Conservation (phyloP, 2,329 filamentous ascomycete genomes). For the Huntiella omanensis region DNA sequence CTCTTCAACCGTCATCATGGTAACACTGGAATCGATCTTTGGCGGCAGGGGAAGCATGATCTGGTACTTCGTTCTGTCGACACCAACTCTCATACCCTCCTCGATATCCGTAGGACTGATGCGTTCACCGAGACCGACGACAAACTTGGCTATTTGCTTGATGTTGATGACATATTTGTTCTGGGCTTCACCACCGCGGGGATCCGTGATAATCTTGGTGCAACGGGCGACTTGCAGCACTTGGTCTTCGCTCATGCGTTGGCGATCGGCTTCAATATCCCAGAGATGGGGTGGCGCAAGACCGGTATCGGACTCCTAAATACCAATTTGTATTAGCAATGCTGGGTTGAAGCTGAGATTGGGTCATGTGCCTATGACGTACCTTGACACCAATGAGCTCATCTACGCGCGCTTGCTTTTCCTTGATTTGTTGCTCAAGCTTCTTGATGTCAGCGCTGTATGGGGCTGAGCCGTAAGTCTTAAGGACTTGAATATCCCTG, state of each 20-base stretch:
- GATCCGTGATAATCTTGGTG: conserved; percentile 97
- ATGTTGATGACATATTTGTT: conserved; percentile 99
- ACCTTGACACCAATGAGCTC: conserved; percentile 91
- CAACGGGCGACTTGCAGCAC: conserved; percentile 92
- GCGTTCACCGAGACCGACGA: conserved; percentile 90
- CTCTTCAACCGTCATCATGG: conserved; percentile 99
- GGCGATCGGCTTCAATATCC: conserved; percentile 93
- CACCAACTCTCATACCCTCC: conserved; percentile 95
- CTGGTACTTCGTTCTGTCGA: conserved; percentile 98
- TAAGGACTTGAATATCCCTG: conserved; percentile 97
- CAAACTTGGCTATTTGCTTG: conserved; percentile 99
- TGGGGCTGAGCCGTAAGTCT: conserved; percentile 93
- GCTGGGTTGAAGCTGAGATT: not conserved
- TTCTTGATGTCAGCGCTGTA: conserved; percentile 90
- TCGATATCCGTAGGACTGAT: conserved; percentile 98
- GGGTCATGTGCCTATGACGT: conserved; percentile 12
- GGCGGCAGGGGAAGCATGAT: conserved; percentile 89
- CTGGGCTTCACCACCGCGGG: conserved; percentile 82
- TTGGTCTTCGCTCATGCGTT: conserved; percentile 97
- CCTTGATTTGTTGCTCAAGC: conserved; percentile 98
- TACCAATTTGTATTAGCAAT: not conserved
- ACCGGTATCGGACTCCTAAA: conserved; percentile 88
- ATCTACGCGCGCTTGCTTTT: conserved; percentile 93
- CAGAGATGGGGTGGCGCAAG: conserved; percentile 95
- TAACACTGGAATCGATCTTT: conserved; percentile 97